Evolutionary conservation across 805 yeast genomes (phyloP), one percentile per base, ranked within the genome.

Genomic region (Metschnikowia santaceciliae): DNA sequence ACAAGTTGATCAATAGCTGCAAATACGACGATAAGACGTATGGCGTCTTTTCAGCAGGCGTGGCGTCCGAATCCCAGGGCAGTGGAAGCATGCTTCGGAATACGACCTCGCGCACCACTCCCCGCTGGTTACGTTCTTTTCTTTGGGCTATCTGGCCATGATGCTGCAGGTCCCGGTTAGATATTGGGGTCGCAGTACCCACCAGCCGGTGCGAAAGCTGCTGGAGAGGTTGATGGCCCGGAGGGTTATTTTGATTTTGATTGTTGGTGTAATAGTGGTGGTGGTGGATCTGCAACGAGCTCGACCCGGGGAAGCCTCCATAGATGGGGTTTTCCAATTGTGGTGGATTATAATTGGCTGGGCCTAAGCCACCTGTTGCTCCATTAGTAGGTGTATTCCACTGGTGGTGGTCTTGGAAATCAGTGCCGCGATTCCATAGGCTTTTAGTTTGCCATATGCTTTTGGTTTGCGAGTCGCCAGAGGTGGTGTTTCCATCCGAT

Each of bases 21-120:
- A 84, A 62, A 57, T 84, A 83, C 13, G 90, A 80, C 8, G 84
- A 75, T 8, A 84, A 61, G 30, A 81, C 61, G 59, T 86, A 86
- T 6, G 86, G 81, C 0, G 73, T 65, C 51, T 75, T 76, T 32
- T 78, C 81, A 17, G 68, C 71, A 3, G 89, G 87, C 11, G 69
- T 61, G 3, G 83, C 78, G 6, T 66, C 59, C 6, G 70, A 50
- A 5, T 80, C 77, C 88, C 88, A 83, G 0, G 88, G 87, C 2
- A 70, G 69, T 1, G 89, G 89, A 32, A 84, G 67, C 36, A 50
- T 34, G 26, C 33, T 23, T 17, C 15, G 47, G 17, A 23, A 23
- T 17, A 15, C 5, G 19, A 2, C 37, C 34, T 26, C 15, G 22
- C 34, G 34, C 23, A 13, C 13, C 17, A 7, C 7, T 26, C 22